phyloP scores from a whole-genome alignment of 202 grass and related monocot genomes.

The Sporobolus alterniflorus region DNA sequence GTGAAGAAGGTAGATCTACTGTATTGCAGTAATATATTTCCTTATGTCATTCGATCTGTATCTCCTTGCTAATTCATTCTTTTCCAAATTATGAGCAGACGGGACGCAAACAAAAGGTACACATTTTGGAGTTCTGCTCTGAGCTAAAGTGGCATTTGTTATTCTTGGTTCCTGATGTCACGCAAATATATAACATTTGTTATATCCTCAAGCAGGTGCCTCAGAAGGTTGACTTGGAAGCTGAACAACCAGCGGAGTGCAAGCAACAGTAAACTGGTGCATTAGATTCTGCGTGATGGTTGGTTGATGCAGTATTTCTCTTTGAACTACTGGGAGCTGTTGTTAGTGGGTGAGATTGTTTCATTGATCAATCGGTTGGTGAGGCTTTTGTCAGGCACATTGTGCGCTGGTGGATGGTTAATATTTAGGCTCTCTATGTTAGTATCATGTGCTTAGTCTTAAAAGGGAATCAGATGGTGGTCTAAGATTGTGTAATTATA shows the following conservation, averaged over 20 bases:
- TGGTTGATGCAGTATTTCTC: constrained; percentile 32
- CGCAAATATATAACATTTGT: neutral
- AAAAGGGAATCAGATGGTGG: constrained; percentile 30
- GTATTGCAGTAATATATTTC: neutral
- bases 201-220: constrained; percentile 28
- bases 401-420: constrained; percentile 12
- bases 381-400: neutral
- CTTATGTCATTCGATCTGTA: neutral
- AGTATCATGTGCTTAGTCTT: neutral
- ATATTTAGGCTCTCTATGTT: constrained; percentile 14
- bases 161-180: neutral
- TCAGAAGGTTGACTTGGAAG: constrained; percentile 57
- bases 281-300: neutral
- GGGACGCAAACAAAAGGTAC: constrained; percentile 51
- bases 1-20: constrained; percentile 56
- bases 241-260: constrained; percentile 90
- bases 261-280: constrained; percentile 80
- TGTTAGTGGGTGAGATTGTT: neutral
- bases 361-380: constrained; percentile 10
- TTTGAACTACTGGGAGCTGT: constrained; percentile 11
- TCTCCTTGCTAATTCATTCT: constrained; percentile 26
- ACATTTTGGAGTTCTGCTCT: neutral
- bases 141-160: neutral
- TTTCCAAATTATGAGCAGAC: constrained; percentile 37
- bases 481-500: constrained; percentile 50